Evolutionary conservation across 2,329 filamentous ascomycete genomes (phyloP).

Genomic region (Fusarium verrucosum): DNA sequence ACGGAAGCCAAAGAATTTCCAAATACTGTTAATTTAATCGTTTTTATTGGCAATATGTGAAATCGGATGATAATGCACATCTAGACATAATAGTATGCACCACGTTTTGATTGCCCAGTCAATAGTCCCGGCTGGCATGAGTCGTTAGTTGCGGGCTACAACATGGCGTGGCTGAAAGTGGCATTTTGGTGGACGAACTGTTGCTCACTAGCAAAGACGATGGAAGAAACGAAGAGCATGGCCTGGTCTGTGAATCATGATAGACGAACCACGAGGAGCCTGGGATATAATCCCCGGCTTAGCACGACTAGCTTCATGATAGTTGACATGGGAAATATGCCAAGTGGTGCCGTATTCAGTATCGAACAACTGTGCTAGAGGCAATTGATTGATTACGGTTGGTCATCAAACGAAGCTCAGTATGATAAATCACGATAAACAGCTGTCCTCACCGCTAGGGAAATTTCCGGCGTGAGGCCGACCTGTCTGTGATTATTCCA

Average conservation of each 20-base stretch:
- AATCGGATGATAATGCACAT: slow-evolving; percentile 9
- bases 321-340: slow-evolving; percentile 1
- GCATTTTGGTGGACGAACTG: slow-evolving; percentile 7
- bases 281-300: slow-evolving; percentile 8
- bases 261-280: slow-evolving; percentile 13
- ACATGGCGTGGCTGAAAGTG: slow-evolving; percentile 18
- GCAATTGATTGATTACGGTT: neutral
- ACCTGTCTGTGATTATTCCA: neutral
- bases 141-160: slow-evolving; percentile 22
- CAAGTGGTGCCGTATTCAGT: neutral
- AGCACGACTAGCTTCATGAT: slow-evolving; percentile 6
- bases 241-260: neutral
- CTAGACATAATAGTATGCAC: neutral
- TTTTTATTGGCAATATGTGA: slow-evolving; percentile 19
- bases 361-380: neutral
- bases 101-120: slow-evolving; percentile 9
- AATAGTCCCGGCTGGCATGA: slow-evolving; percentile 31
- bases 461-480: slow-evolving; percentile 28
- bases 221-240: neutral
- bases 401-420: neutral
- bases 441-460: slow-evolving; percentile 9
- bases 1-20: neutral
- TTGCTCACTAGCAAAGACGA: slow-evolving; percentile 5
- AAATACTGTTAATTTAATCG: slow-evolving; percentile 22
- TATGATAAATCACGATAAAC: slow-evolving; percentile 19